Conservation (phyloP, 805 yeast species). For the Saccharomycopsis capsularis region DNA sequence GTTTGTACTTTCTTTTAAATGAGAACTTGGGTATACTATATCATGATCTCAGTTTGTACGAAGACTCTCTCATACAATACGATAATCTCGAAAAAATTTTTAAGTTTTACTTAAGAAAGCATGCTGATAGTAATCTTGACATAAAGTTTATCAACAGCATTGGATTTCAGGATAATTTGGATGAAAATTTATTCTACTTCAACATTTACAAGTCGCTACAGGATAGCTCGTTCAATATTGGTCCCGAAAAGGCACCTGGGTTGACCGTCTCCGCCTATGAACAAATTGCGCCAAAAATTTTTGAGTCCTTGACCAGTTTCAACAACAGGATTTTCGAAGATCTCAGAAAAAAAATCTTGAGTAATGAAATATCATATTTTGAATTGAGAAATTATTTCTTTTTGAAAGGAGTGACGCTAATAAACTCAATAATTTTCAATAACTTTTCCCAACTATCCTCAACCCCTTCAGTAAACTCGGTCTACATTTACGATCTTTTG, state of each 20-base stretch:
- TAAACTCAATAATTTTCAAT: constrained; percentile 28
- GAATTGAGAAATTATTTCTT: constrained; percentile 31
- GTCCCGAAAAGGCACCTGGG: background rate
- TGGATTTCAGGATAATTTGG: constrained; percentile 16
- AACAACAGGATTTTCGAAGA: constrained; percentile 13
- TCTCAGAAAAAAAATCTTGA: constrained; percentile 12
- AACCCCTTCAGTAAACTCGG: constrained; percentile 36
- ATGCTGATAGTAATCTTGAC: constrained; percentile 3
- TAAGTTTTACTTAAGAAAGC: constrained; percentile 21
- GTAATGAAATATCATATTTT: constrained; percentile 22
- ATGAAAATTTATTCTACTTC: constrained; percentile 18
- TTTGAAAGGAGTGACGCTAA: constrained; percentile 31
- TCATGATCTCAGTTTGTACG: constrained; percentile 48
- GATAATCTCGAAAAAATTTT: constrained; percentile 36
- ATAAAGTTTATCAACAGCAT: constrained; percentile 11
- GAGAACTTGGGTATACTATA: constrained; percentile 47
- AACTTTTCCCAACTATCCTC: constrained; percentile 29
- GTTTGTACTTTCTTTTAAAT: constrained; percentile 37
- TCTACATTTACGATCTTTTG: constrained; percentile 35
- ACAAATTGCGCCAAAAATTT: constrained; percentile 16
- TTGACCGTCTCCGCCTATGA: constrained; percentile 12
- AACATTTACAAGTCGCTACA: constrained; percentile 16
- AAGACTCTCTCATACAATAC: constrained; percentile 53
- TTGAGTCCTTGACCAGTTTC: constrained; percentile 14
- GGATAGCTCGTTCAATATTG: constrained; percentile 6